These are phyloP conservation scores for Akanthomyces dipterigenus DNA, from an alignment of 2,329 filamentous ascomycete genomes.

Conservation along the genomic window DNA sequence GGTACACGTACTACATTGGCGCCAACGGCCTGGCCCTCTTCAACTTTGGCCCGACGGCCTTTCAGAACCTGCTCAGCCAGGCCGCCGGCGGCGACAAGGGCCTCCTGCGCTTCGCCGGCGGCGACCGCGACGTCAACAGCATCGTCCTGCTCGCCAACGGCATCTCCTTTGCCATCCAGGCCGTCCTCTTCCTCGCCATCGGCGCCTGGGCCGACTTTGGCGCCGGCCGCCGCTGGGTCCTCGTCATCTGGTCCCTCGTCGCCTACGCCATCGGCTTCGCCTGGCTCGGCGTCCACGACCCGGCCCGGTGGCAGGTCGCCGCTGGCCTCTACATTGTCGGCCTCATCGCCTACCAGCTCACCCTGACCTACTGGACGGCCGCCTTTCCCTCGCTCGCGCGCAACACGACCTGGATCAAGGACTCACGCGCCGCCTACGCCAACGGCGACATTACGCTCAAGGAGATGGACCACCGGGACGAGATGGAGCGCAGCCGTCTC, in stretches of 20 bases:
- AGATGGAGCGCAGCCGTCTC: slow-evolving; percentile 56
- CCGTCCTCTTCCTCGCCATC: slow-evolving; percentile 46
- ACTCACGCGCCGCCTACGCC: slow-evolving; percentile 25
- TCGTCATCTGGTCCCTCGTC: slow-evolving; percentile 53
- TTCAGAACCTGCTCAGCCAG: slow-evolving; percentile 57
- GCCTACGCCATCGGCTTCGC: slow-evolving; percentile 59
- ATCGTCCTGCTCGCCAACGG: slow-evolving; percentile 61
- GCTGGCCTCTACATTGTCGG: slow-evolving; percentile 60
- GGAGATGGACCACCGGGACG: slow-evolving; percentile 55
- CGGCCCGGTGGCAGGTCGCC: slow-evolving; percentile 52
- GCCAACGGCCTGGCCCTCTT: slow-evolving; percentile 57
- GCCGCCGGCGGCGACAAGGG: slow-evolving; percentile 48
- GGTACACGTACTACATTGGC: slow-evolving; percentile 53
- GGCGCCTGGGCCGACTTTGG: slow-evolving; percentile 58
- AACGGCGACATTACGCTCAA: slow-evolving; percentile 45
- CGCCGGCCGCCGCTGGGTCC: slow-evolving; percentile 54
- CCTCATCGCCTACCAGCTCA: slow-evolving; percentile 59
- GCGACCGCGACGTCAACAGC: slow-evolving; percentile 53
- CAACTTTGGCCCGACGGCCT: slow-evolving; percentile 59
- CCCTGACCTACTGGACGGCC: slow-evolving; percentile 62
- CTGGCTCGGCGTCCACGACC: slow-evolving; percentile 58
- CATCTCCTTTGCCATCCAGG: slow-evolving; percentile 61
- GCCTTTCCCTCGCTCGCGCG: slow-evolving; percentile 39
- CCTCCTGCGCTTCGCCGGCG: slow-evolving; percentile 49
- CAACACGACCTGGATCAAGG: slow-evolving; percentile 27